These are phyloP conservation scores for Podospora pseudocomata DNA, from an alignment of 495 filamentous ascomycete genomes.

Conservation along the genomic window DNA sequence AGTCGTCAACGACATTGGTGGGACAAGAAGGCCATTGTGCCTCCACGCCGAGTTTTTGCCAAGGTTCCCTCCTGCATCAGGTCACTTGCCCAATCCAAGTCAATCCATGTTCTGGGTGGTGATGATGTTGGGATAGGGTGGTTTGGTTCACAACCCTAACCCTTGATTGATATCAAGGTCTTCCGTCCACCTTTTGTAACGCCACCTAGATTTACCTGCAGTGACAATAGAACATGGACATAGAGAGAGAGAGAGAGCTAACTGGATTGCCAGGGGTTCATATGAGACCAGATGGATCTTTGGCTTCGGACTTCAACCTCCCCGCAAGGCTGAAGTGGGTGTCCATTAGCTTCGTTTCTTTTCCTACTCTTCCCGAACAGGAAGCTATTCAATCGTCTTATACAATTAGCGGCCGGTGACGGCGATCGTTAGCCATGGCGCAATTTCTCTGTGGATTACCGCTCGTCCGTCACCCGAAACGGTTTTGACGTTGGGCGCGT, in stretches of 20 bases:
- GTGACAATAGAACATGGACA: too few relatives aligned
- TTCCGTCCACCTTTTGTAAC: background rate
- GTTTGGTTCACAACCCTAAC: background rate
- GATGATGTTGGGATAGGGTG: background rate
- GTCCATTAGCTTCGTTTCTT: background rate
- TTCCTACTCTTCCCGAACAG: slow-evolving; percentile 1
- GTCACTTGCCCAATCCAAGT: background rate
- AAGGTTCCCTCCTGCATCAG: background rate
- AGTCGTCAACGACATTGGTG: background rate
- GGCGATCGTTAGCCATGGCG: background rate
- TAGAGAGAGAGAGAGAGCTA: too few relatives aligned
- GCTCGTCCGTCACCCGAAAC: background rate
- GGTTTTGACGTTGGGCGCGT: background rate
- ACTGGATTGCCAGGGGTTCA: too few relatives aligned
- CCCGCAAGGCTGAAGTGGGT: slow-evolving; percentile 8
- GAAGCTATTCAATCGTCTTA: background rate
- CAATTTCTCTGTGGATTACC: background rate
- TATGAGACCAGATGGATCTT: too few relatives aligned
- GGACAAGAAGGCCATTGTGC: background rate
- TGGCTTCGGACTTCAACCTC: background rate
- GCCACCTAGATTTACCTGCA: too few relatives aligned
- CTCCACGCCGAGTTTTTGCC: background rate
- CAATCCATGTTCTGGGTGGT: background rate
- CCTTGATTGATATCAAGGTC: background rate
- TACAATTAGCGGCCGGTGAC: slow-evolving; percentile 4